Percentiles rank a stretch among this genome's conserved stretches.
Evolutionary conservation across 345 rosid genomes (phyloP).

Genomic region (Xanthoceras sorbifolium): DNA sequence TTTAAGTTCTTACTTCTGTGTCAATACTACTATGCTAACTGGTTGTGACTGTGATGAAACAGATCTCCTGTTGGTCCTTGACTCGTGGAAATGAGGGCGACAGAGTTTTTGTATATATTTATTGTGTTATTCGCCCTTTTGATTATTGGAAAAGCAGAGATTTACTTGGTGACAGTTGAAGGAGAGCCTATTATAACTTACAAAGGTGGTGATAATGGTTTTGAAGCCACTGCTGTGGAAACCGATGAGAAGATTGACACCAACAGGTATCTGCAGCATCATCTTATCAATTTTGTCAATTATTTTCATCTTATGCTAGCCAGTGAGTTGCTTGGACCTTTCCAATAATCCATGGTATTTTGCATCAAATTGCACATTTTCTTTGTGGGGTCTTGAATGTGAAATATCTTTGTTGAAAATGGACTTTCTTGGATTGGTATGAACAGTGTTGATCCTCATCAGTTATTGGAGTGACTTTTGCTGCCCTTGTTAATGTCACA

Average conservation of each 20-base stretch:
- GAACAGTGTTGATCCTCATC: background rate
- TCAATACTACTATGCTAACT: background rate
- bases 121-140: conserved; percentile 42
- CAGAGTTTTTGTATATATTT: conserved; percentile 29
- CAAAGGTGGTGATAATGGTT: conserved; percentile 81
- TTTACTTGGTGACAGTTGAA: conserved; percentile 80
- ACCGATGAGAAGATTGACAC: conserved; percentile 85
- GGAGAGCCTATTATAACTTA: conserved; percentile 94
- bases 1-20: background rate
- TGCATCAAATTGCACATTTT: background rate
- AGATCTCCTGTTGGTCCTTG: conserved; percentile 37
- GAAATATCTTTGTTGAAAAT: conserved; percentile 13
- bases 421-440: background rate
- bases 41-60: conserved; percentile 30
- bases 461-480: conserved; percentile 14
- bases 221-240: conserved; percentile 86
- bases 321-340: background rate
- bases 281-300: background rate
- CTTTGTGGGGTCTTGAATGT: conserved; percentile 12
- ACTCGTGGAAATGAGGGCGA: conserved; percentile 32
- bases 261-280: conserved; percentile 48
- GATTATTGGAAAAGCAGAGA: conserved; percentile 52
- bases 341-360: background rate
- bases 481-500: background rate
- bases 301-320: conserved; percentile 6